Base-by-base conservation (phyloP, 345 rosid genomes). In the Gossypium anomalum region DNA sequence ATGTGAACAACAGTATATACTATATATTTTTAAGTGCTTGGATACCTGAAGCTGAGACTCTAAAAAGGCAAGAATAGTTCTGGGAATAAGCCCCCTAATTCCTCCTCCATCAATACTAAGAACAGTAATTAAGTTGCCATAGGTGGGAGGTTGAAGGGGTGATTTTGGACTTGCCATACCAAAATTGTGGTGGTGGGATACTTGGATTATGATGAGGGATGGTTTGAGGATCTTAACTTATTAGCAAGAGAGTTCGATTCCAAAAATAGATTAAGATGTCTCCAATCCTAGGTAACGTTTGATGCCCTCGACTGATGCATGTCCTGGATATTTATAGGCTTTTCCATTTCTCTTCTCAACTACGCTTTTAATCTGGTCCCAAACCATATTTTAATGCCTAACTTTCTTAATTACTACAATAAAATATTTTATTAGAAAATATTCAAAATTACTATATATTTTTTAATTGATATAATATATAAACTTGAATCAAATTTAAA, bases 31-130 rank as follows among this genome's bases (percentile, higher is more conserved):
- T 48, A 10, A 59, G 8, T 60, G 19, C 16, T 15, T 60, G 14
- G 7, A 61, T 25, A 90, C 92, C 90, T 90, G 93, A 72, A 92
- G 90, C 74, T 90, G 82, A 9, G 92, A 79, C 75, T 92, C 97
- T 10, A 92, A 78, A 47, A 87, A 85, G 53, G 78, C 80, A 16
- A 92, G 92, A 11, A 92, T 90, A 10, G 78, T 79, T 19, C 79
- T 89, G 0, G 95, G 95, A 41, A 92, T 86, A 15, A 92, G 44
- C 51, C 97, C 97, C 83, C 95, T 82, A 19, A 90, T 82, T 22
- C 93, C 97, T 47, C 97, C 95, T 4, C 97, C 97, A 41, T 92
- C 93, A 7, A 90, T 90, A 79, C 92, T 87, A 12, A 90, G 95
- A 68, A 92, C 74, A 20, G 92, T 92, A 51, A 92, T 60, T 29